These are phyloP conservation scores for Stenocarpella maydis DNA, from an alignment of 2,329 filamentous ascomycete genomes.

Conservation along the genomic window DNA sequence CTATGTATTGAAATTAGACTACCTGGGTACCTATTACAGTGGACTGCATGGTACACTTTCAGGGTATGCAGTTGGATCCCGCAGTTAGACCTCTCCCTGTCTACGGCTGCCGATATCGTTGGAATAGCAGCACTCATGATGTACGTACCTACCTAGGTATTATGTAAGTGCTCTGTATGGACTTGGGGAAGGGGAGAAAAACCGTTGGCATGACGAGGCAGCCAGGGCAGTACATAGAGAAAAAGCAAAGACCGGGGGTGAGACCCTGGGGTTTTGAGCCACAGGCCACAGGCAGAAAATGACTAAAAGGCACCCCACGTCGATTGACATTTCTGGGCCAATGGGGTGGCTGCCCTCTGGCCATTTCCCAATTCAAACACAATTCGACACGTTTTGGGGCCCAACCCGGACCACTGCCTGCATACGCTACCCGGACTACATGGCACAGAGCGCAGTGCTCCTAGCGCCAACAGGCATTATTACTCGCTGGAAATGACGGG, in stretches of 20 bases:
- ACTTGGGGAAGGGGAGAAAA: slow-evolving; percentile 1
- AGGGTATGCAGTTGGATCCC: neutral
- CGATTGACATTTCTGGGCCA: slow-evolving; percentile 45
- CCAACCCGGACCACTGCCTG: neutral
- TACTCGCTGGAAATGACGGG: slow-evolving; percentile 34
- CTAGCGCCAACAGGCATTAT: slow-evolving; percentile 33
- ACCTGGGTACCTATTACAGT: neutral
- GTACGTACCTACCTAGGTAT: neutral
- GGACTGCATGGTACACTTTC: neutral
- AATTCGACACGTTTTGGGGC: slow-evolving; percentile 22
- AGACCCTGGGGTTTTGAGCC: slow-evolving; percentile 21
- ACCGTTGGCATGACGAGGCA: slow-evolving; percentile 8
- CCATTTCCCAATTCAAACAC: slow-evolving; percentile 37
- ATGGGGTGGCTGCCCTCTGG: slow-evolving; percentile 42
- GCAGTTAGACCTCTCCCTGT: neutral
- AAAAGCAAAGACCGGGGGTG: slow-evolving; percentile 13
- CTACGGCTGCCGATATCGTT: slow-evolving; percentile 1
- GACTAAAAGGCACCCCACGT: slow-evolving; percentile 31
- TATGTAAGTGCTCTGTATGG: neutral
- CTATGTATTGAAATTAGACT: neutral
- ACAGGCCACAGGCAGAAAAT: neutral
- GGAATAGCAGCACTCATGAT: slow-evolving; percentile 1
- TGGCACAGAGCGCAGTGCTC: slow-evolving; percentile 17
- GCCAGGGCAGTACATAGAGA: slow-evolving; percentile 2
- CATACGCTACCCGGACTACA: no score